Conservation (phyloP, 2,329 filamentous ascomycete genomes). For the Lasiodiplodia sp. region DNA sequence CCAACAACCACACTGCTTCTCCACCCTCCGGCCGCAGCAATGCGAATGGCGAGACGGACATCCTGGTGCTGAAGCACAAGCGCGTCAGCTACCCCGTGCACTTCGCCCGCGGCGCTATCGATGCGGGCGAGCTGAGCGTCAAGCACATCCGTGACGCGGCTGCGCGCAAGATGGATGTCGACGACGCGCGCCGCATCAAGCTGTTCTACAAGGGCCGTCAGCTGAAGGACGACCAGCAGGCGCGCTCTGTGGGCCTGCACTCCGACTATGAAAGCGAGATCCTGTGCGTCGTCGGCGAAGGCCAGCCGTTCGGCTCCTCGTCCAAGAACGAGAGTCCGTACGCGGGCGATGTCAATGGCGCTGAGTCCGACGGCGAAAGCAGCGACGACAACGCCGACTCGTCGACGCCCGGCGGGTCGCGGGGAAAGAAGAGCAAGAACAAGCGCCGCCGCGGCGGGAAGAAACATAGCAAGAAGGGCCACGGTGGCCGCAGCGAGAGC, state of each 20-base stretch:
- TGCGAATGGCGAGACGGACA: conserved; percentile 64
- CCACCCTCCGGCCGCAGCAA: conserved; percentile 28
- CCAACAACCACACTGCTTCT: conserved; percentile 32
- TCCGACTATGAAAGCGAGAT: conserved; percentile 67
- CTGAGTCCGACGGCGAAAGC: conserved; percentile 39
- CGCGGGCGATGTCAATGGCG: conserved; percentile 31
- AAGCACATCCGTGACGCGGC: conserved; percentile 72
- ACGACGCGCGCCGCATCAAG: conserved; percentile 65
- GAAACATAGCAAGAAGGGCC: conserved; percentile 54
- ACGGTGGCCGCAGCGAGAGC: conserved; percentile 43
- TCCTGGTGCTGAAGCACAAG: conserved; percentile 74
- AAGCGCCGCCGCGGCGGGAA: conserved; percentile 52
- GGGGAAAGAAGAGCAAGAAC: conserved; percentile 46
- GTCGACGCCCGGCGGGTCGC: conserved; percentile 35
- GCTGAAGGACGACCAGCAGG: conserved; percentile 68
- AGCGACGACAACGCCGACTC: conserved; percentile 43
- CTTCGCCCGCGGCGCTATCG: conserved; percentile 79
- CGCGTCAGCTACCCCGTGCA: conserved; percentile 71
- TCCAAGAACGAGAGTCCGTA: conserved; percentile 53
- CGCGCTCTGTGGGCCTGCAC: conserved; percentile 65
- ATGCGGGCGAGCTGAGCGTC: conserved; percentile 73
- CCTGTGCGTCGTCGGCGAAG: conserved; percentile 64
- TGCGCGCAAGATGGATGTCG: conserved; percentile 70
- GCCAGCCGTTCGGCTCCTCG: conserved; percentile 43
- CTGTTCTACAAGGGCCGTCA: conserved; percentile 77